Percentiles rank a stretch among this genome's conserved stretches.
These are phyloP conservation scores for Phytophthora tentaculata DNA, from an alignment of 352 stramenopile genomes.

Conservation along the genomic window DNA sequence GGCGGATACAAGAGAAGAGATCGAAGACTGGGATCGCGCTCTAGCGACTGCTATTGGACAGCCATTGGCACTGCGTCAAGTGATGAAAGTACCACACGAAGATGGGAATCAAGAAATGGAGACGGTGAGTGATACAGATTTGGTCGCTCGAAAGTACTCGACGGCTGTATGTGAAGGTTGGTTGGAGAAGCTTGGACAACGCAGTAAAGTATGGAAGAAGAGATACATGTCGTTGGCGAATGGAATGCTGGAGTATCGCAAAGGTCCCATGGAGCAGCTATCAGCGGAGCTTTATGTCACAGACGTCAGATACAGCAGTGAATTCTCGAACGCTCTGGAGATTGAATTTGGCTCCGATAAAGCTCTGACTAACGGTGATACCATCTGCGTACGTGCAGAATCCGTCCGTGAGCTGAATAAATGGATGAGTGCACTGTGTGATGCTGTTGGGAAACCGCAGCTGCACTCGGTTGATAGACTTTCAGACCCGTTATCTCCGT, in stretches of 20 bases:
- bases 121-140: slow-evolving; percentile 19
- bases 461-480: slow-evolving; percentile 4
- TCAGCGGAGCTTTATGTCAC: slow-evolving; percentile 57
- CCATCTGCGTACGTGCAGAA: slow-evolving; percentile 53
- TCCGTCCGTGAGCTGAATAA: slow-evolving; percentile 48
- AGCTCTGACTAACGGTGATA: slow-evolving; percentile 26
- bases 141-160: slow-evolving; percentile 29
- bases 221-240: slow-evolving; percentile 70
- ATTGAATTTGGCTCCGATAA: slow-evolving; percentile 64
- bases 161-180: slow-evolving; percentile 56
- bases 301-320: slow-evolving; percentile 51
- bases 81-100: slow-evolving; percentile 10
- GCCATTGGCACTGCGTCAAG: slow-evolving; percentile 18
- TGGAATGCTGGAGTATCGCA: slow-evolving; percentile 66
- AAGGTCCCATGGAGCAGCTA: slow-evolving; percentile 53
- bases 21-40: slow-evolving; percentile 36
- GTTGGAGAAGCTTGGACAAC: slow-evolving; percentile 62
- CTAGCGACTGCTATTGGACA: slow-evolving; percentile 32
- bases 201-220: slow-evolving; percentile 57
- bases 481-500: slow-evolving; percentile 8
- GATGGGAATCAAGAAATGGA: slow-evolving; percentile 18
- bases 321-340: slow-evolving; percentile 43
- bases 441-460: slow-evolving; percentile 42
- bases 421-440: slow-evolving; percentile 66
- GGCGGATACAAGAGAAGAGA: slow-evolving; percentile 39